These are phyloP conservation scores for Neurospora sp. DNA, from an alignment of 495 filamentous ascomycete species.

Conservation along the genomic window DNA sequence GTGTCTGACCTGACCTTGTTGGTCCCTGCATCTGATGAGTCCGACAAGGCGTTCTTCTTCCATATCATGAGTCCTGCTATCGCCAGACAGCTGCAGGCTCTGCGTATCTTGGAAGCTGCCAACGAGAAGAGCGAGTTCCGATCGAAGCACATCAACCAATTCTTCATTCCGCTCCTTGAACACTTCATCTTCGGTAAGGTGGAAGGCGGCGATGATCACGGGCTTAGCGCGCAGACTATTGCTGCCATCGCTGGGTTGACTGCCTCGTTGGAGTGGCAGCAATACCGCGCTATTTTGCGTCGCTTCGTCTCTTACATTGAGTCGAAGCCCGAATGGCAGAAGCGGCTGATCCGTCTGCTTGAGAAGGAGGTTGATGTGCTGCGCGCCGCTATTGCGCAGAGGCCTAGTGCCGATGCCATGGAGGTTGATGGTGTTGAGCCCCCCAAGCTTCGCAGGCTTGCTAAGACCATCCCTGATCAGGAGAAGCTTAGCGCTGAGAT, in stretches of 20 bases:
- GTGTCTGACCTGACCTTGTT: constrained; percentile 67
- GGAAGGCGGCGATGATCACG: constrained; percentile 69
- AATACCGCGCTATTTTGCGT: constrained; percentile 71
- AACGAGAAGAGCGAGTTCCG: constrained; percentile 51
- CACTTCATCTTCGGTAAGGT: constrained; percentile 80
- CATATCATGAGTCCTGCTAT: constrained; percentile 88
- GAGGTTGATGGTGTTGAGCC: constrained; percentile 26
- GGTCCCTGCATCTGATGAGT: constrained; percentile 58
- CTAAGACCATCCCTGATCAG: constrained; percentile 54
- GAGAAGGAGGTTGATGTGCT: constrained; percentile 72
- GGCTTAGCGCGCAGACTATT: constrained; percentile 72
- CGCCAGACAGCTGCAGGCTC: constrained; percentile 72
- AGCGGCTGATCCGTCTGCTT: constrained; percentile 72
- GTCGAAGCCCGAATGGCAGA: constrained; percentile 73
- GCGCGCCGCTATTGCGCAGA: constrained; percentile 35
- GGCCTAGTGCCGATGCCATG: constrained; percentile 27
- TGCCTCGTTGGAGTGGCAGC: constrained; percentile 77
- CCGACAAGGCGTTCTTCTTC: constrained; percentile 83
- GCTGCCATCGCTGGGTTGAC: constrained; percentile 62
- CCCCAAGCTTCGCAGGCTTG: constrained; percentile 33
- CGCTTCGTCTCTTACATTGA: constrained; percentile 70
- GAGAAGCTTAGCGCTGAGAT: constrained; percentile 66
- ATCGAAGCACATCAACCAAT: constrained; percentile 68
- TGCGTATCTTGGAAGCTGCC: constrained; percentile 61
- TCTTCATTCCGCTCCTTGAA: constrained; percentile 86